A percentile compares a stretch with the other conserved stretches of the same genome.
Evolutionary conservation across 441 rosid genomes (phyloP).

Genomic region (Lepidium campestre): DNA sequence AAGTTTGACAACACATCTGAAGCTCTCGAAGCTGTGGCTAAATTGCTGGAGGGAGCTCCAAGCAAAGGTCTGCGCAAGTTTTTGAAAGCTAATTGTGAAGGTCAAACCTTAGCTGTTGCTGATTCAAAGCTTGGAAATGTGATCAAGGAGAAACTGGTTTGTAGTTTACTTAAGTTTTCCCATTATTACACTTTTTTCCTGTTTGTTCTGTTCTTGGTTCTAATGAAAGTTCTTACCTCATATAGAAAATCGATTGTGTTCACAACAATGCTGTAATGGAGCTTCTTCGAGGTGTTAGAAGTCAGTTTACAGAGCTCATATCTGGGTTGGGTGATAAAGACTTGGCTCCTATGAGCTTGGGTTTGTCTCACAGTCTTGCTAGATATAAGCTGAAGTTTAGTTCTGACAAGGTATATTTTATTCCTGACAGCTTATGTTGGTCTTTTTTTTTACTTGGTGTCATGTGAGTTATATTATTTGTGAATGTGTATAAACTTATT

Average conservation of each 20-base stretch:
- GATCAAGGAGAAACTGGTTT: conserved; percentile 81
- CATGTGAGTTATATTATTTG: background rate
- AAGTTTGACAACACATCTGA: conserved; percentile 86
- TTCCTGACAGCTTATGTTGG: background rate
- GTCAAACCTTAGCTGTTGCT: conserved; percentile 67
- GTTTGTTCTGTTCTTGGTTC: background rate
- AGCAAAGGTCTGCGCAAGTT: conserved; percentile 75
- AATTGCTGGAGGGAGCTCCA: conserved; percentile 58
- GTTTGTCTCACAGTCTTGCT: conserved; percentile 86
- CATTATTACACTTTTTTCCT: background rate
- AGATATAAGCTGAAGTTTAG: conserved; percentile 88
- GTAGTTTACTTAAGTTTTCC: background rate
- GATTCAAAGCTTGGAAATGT: conserved; percentile 95
- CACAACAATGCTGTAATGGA: conserved; percentile 92
- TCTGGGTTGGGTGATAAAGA: conserved; percentile 78
- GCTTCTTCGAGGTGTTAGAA: conserved; percentile 82
- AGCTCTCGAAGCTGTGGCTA: conserved; percentile 78
- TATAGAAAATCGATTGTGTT: conserved; percentile 86
- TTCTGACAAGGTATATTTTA: conserved; percentile 68
- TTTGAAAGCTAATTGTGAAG: conserved; percentile 60
- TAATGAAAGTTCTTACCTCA: background rate
- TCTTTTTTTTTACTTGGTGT: background rate
- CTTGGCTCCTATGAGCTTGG: conserved; percentile 93
- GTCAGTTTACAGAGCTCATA: conserved; percentile 82
- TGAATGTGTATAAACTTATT: background rate